Base-by-base conservation (phyloP, 495 filamentous ascomycete genomes). In the Rusavskia elegans region DNA sequence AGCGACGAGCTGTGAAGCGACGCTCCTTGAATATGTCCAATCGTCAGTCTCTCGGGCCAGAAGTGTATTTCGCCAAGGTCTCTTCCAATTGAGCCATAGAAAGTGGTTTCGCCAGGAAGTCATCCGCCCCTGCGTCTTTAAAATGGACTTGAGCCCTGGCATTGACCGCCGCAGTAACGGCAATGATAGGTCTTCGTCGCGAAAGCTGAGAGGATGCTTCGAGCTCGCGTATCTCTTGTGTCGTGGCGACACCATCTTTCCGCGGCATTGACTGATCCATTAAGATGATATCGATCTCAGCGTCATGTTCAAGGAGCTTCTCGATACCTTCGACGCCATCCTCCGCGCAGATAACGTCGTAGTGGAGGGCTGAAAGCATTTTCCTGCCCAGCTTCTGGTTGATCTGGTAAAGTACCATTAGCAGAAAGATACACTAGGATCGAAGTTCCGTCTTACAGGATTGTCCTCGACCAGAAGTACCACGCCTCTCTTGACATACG, bases 311-410 rank as follows among this genome's bases (percentile, higher is more conserved):
- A 51, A 68, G 66, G 53, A 73, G 81, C 23, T 70, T 68, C 16
- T 82, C 66, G 6, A 84, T 53, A 8, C 80, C 80, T 23, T 76
- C 67, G 1, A 76, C 67, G 4, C 81, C 81, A 50, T 84, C 78
- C 21, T 64, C 61, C 0, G 81, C 81, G 7, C 71, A 76, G 35
- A 57, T 20, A 10, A 63, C 61, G 17, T 49, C 44, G 39, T 61
- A 61, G 25, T 53, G 53, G 11, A 63, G 46, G 5, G 54, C 41
- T 32, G 52, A 41, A 13, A 63, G 42, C 59, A 63, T 63, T 42
- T 55, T 63, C 17, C 52, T 45, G 35, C 59, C 61, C 8, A 63
- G 56, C 40, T 61, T 63, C 45, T 63, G 61, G 30, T 63, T 63
- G 41, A 63, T 63, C 60, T 62, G 14, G 11, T 9, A 13, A 27